Percentiles rank a stretch among this genome's conserved stretches.
These are phyloP conservation scores for Pyropia haitanensis DNA, from an alignment of 23 red algal genomes.

Conservation along the genomic window DNA sequence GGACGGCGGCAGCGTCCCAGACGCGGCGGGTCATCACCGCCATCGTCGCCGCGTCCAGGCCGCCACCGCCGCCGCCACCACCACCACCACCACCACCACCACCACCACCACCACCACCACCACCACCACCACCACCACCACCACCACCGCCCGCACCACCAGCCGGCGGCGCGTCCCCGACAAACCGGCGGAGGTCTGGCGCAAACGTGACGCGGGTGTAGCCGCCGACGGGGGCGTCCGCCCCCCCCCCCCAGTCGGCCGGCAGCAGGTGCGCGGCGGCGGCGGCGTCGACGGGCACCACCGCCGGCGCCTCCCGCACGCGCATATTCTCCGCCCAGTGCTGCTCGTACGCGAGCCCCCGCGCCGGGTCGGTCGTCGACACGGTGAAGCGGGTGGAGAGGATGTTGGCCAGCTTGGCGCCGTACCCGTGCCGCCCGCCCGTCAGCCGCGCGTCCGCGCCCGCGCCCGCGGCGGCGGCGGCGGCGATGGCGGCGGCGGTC, in stretches of 20 bases:
- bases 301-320: no score
- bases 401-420: constrained; percentile 68
- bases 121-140: no score
- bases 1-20: constrained; percentile 15
- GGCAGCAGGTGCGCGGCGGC: not conserved
- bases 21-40: constrained; percentile 8
- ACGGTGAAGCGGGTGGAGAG: constrained; percentile 26
- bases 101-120: no score
- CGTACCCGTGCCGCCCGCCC: constrained; percentile 49
- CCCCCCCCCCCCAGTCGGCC: no score
- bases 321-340: not conserved
- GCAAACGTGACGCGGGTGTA: constrained; percentile 14
- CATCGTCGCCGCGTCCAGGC: constrained; percentile 10
- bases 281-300: not conserved
- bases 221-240: not conserved
- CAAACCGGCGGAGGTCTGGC: constrained; percentile 18
- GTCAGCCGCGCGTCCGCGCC: constrained; percentile 11
- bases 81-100: no score
- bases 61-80: no score
- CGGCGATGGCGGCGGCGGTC: not conserved
- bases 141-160: no score
- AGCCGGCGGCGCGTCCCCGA: not conserved
- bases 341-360: constrained; percentile 20
- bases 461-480: not conserved
- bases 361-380: constrained; percentile 16